Conservation (phyloP, 371 early-diverging fungal species). For the Lichtheimia ramosa region DNA sequence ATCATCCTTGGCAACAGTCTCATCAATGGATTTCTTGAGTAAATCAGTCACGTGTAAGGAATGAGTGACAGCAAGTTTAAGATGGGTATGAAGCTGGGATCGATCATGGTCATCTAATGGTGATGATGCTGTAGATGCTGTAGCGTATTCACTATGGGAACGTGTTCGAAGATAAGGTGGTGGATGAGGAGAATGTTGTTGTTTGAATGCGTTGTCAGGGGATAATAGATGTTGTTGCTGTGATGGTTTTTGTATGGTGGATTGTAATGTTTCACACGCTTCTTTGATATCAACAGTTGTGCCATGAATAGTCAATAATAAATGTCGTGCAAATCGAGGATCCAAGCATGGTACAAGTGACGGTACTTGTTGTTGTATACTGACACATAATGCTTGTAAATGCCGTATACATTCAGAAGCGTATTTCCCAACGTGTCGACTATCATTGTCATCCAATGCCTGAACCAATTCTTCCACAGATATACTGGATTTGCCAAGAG, state of each 20-base stretch:
- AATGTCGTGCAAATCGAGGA: conserved; percentile 41
- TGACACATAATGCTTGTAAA: conserved; percentile 15
- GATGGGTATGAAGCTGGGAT: conserved; percentile 28
- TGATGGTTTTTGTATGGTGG: conserved; percentile 5
- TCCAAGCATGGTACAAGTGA: conserved; percentile 36
- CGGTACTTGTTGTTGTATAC: conserved; percentile 31
- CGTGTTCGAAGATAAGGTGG: conserved; percentile 9
- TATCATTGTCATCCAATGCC: neutral
- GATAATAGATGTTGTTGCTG: conserved; percentile 1
- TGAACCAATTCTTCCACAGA: conserved; percentile 15
- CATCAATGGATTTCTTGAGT: conserved; percentile 32
- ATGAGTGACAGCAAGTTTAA: conserved; percentile 34
- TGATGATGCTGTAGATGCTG: conserved; percentile 11
- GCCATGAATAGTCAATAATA: conserved; percentile 48
- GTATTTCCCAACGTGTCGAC: conserved; percentile 15
- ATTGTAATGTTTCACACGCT: conserved; percentile 45
- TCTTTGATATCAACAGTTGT: conserved; percentile 54
- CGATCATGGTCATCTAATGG: conserved; percentile 19
- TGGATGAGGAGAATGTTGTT: conserved; percentile 1
- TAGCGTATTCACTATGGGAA: conserved; percentile 27
- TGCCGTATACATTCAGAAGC: neutral
- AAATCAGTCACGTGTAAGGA: conserved; percentile 37
- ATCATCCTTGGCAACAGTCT: conserved; percentile 11
- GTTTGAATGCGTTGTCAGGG: neutral
- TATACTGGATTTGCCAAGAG: conserved; percentile 21